phyloP scores from a whole-genome alignment of 2,329 filamentous ascomycete species.

The Lecanicillium sp. region DNA sequence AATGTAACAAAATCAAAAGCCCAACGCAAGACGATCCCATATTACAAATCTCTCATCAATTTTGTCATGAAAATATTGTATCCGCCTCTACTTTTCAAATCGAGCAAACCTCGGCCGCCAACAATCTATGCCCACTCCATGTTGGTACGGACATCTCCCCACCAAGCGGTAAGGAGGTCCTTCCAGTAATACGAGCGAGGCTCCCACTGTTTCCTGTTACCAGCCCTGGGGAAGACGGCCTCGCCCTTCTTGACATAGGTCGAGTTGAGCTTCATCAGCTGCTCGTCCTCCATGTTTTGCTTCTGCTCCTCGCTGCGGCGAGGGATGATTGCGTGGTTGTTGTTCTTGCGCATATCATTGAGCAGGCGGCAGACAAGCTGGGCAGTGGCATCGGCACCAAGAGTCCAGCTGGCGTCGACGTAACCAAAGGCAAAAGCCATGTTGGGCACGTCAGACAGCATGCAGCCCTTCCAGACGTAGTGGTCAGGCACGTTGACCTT shows the following conservation, averaged over 20 bases:
- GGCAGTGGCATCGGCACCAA: constrained; percentile 48
- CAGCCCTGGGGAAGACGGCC: neutral
- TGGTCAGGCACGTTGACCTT: constrained; percentile 33
- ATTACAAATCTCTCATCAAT: neutral
- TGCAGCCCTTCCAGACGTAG: constrained; percentile 49
- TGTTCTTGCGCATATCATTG: constrained; percentile 37
- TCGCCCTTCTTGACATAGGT: neutral
- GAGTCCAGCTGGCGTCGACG: constrained; percentile 51
- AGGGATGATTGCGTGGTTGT: constrained; percentile 17
- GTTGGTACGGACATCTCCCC: neutral
- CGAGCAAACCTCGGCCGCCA: neutral
- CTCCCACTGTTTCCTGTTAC: neutral
- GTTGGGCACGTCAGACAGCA: constrained; percentile 58
- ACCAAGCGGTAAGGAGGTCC: neutral
- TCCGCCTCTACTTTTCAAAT: neutral
- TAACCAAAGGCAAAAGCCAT: constrained; percentile 51
- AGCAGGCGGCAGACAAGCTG: constrained; percentile 41
- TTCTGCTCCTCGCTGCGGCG: neutral
- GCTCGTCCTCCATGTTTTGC: neutral
- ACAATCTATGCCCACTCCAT: neutral
- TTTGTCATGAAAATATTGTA: neutral
- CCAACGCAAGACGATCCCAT: neutral
- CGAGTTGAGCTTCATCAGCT: neutral
- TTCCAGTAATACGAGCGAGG: neutral
- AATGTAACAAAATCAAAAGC: neutral